Conservation (phyloP, 1,139 yeast species). For the Chernovozyma aurita region DNA sequence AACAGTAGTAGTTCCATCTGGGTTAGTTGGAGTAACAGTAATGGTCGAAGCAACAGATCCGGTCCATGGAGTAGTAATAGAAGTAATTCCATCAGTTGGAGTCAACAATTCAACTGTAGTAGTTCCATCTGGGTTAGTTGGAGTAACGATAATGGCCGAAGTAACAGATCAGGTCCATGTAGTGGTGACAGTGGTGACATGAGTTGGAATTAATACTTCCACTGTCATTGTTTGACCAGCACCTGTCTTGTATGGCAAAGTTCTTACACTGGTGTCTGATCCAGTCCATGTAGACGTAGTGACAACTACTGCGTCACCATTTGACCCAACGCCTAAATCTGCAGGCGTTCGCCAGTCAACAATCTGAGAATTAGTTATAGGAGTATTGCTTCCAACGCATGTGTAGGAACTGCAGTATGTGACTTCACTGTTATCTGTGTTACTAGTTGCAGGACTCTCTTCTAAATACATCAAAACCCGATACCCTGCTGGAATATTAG, state of each 20-base stretch:
- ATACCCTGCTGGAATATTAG: conserved; percentile 27
- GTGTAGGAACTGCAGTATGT: neutral
- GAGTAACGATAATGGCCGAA: neutral
- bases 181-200: conserved; percentile 14
- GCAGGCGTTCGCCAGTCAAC: neutral
- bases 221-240: conserved; percentile 13
- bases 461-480: conserved; percentile 19
- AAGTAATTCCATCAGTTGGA: conserved; percentile 4
- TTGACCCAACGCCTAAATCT: neutral
- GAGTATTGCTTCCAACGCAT: neutral
- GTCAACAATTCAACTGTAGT: conserved; percentile 4
- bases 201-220: conserved; percentile 14
- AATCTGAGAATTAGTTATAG: neutral
- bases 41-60: neutral
- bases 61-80: conserved; percentile 3
- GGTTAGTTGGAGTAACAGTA: conserved; percentile 1
- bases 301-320: conserved; percentile 5
- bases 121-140: conserved; percentile 1
- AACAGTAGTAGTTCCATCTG: conserved; percentile 3
- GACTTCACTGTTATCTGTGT: too few relatives aligned
- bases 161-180: conserved; percentile 6
- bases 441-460: neutral
- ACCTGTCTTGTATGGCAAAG: conserved; percentile 11
- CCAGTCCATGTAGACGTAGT: conserved; percentile 8
- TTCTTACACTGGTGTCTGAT: conserved; percentile 8